phyloP scores from a whole-genome alignment of 129 eudicot genomes.

The Silybum marianum region DNA sequence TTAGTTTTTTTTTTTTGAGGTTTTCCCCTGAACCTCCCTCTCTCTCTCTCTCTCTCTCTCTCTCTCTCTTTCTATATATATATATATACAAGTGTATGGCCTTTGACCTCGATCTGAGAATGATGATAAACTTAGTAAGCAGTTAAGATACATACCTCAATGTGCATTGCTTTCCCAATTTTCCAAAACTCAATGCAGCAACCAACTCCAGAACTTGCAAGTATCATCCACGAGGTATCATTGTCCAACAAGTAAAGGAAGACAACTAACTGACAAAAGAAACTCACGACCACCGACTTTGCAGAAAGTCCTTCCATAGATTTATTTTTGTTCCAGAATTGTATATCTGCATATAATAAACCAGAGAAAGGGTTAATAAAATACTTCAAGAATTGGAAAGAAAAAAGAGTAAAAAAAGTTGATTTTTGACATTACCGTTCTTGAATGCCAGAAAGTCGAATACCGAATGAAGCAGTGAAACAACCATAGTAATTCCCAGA shows the following conservation, averaged over 20 bases:
- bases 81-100: background rate
- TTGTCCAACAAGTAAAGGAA: constrained; percentile 94
- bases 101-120: background rate
- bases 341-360: constrained; percentile 61
- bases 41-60: too few species aligned
- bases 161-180: constrained; percentile 99
- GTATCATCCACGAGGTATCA: constrained; percentile 99
- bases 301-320: constrained; percentile 99
- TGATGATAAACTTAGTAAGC: too few species aligned
- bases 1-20: too few species aligned
- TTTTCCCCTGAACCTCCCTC: too few species aligned
- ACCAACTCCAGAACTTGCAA: constrained; percentile 95
- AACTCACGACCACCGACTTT: constrained; percentile 83
- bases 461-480: constrained; percentile 82
- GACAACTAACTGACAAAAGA: constrained; percentile 82
- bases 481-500: constrained; percentile 84
- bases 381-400: constrained; percentile 1
- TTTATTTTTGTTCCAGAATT: constrained; percentile 96
- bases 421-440: constrained; percentile 55
- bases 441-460: constrained; percentile 97
- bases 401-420: background rate
- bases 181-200: constrained; percentile 98
- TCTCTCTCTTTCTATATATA: too few species aligned
- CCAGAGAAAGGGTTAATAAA: background rate
- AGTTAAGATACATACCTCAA: constrained; percentile 55